Evolutionary conservation across 2,329 filamentous ascomycete genomes (phyloP).

Genomic region (Penicillium italicum): DNA sequence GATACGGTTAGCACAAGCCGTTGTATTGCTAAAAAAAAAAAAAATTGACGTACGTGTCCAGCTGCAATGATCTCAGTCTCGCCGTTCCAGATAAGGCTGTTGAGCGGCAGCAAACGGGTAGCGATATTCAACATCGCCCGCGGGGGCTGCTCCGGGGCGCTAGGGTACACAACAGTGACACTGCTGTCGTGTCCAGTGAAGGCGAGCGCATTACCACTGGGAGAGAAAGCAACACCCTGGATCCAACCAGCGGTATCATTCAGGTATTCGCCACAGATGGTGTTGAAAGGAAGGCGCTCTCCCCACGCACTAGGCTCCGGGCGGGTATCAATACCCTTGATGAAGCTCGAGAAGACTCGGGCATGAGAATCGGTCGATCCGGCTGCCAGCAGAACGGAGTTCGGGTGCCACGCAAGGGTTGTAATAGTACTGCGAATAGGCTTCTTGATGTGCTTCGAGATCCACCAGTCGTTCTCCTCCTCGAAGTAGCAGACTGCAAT

Average conservation of each 20-base stretch:
- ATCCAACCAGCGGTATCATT: conserved; percentile 98
- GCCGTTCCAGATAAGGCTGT: conserved; percentile 85
- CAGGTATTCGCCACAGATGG: conserved; percentile 91
- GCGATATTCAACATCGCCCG: conserved; percentile 84
- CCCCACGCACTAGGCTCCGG: conserved; percentile 90
- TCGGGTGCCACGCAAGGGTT: conserved; percentile 92
- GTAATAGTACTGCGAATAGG: conserved; percentile 97
- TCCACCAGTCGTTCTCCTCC: conserved; percentile 99
- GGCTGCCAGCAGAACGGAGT: conserved; percentile 89
- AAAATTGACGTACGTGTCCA: conserved; percentile 62
- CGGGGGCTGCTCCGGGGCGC: conserved; percentile 83
- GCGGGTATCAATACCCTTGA: conserved; percentile 86
- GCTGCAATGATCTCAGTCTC: conserved; percentile 94
- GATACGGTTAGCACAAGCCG: conserved; percentile 1
- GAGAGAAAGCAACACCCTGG: conserved; percentile 88
- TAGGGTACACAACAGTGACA: conserved; percentile 93
- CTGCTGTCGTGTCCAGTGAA: conserved; percentile 95
- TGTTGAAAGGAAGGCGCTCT: conserved; percentile 94
- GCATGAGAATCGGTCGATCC: conserved; percentile 98
- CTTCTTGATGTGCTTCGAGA: conserved; percentile 99
- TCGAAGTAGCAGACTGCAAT: conserved; percentile 99
- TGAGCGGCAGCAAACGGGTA: conserved; percentile 87
- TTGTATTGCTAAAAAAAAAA: not conserved
- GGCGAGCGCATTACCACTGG: conserved; percentile 85
- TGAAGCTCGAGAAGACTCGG: conserved; percentile 88